Conservation (phyloP, 352 stramenopile species). For the Pythium phragmitis region DNA sequence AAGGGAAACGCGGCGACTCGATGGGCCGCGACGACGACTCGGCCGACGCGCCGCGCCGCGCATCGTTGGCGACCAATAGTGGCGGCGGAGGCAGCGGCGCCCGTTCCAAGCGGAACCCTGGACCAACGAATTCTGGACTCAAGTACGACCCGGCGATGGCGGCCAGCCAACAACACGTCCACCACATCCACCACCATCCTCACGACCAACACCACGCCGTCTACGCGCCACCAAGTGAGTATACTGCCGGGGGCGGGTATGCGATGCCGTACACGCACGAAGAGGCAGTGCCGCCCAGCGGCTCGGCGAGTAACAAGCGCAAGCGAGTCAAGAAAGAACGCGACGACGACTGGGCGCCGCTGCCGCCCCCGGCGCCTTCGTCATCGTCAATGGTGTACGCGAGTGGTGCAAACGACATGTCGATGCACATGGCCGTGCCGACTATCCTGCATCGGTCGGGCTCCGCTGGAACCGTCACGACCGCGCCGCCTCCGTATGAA, state of each 20-base stretch:
- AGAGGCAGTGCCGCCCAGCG: conserved; percentile 19
- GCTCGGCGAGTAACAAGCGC: conserved; percentile 31
- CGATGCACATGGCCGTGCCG: conserved; percentile 19
- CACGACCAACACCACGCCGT: neutral
- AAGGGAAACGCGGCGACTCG: neutral
- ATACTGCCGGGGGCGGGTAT: neutral
- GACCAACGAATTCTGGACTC: conserved; percentile 1
- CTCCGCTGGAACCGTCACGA: neutral
- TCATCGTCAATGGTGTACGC: conserved; percentile 8
- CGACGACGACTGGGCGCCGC: conserved; percentile 25
- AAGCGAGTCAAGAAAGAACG: conserved; percentile 54
- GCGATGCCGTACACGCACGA: conserved; percentile 36
- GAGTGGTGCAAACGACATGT: neutral
- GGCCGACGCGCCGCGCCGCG: conserved; percentile 13
- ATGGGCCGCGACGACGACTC: conserved; percentile 30
- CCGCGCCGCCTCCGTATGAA: conserved; percentile 5
- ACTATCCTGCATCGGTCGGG: conserved; percentile 21
- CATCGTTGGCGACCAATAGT: neutral
- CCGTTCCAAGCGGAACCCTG: neutral
- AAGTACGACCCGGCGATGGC: conserved; percentile 25
- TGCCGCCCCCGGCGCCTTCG: conserved; percentile 16
- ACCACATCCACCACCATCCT: neutral
- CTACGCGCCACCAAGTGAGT: neutral
- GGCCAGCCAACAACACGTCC: neutral
- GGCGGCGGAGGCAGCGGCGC: neutral